Base-by-base conservation (phyloP, 306 rosid genomes). In the Biancaea sappan region DNA sequence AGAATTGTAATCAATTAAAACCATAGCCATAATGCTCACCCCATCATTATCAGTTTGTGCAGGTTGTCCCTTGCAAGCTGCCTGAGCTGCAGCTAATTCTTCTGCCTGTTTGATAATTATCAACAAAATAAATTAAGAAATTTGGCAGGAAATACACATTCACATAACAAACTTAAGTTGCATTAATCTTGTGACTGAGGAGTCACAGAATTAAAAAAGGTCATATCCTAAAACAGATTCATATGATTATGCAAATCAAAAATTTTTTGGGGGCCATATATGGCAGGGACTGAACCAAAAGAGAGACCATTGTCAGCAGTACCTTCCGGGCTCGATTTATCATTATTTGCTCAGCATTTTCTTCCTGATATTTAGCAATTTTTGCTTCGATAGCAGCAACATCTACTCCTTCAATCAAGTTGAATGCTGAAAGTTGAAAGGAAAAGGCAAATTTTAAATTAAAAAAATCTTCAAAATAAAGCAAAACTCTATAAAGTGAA, bases 311-410 rank as follows among this genome's bases (percentile, higher is more conserved):
- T 57, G 29, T 56, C 13, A 24, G 37, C 75, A 50, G 58, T 88
- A 91, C 98, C 97, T 94, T 94, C 32, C 87, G 85, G 69, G 97
- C 98, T 60, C 91, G 92, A 73, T 86, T 94, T 44, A 91, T 58
- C 94, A 85, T 89, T 73, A 94, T 94, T 79, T 86, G 96, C 31
- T 94, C 96, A 13, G 92, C 84, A 94, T 91, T 89, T 86, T 89
- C 98, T 84, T 94, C 88, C 69, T 94, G 92, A 78, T 91, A 94
- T 73, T 73, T 48, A 21, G 91, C 88, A 76, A 89, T 91, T 79
- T 84, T 85, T 46, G 75, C 94, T 84, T 89, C 96, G 46, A 93
- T 86, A 47, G 74, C 92, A 73, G 88, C 65, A 67, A 85, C 94
- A 76, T 91, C 86, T 75, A 82, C 80, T 66, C 98, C 98, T 80